Conservation (phyloP, 768 basidiomycete genomes). For the Suillus plorans region DNA sequence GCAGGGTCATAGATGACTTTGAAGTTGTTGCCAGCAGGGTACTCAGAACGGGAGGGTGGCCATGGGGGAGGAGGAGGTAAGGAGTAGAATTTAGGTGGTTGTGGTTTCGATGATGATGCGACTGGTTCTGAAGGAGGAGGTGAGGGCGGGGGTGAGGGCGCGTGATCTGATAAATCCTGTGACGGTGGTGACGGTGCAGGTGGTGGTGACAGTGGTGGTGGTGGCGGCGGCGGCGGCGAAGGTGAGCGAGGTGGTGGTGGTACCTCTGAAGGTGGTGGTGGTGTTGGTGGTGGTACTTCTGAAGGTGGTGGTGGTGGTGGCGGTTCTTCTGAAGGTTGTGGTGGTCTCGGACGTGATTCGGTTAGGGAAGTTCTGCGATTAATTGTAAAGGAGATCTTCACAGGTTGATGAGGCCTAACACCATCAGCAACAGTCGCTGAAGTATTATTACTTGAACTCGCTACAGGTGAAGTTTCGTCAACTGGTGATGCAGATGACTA, state of each 20-base stretch:
- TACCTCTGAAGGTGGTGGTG: conserved; percentile 19
- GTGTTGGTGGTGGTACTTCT: conserved; percentile 25
- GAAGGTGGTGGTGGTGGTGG: conserved; percentile 35
- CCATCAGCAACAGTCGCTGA: conserved; percentile 28
- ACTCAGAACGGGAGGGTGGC: conserved; percentile 53
- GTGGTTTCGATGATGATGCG: conserved; percentile 28
- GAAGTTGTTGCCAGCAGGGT: conserved; percentile 48
- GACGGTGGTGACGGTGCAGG: conserved; percentile 22
- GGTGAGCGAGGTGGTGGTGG: conserved; percentile 34
- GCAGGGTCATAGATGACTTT: conserved; percentile 65
- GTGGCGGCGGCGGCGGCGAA: conserved; percentile 26
- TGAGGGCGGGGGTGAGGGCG: conserved; percentile 15
- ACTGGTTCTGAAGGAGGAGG: conserved; percentile 25
- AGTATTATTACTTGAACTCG: conserved; percentile 15
- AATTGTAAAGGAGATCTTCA: conserved; percentile 31
- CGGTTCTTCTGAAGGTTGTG: conserved; percentile 38
- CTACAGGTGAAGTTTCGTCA: conserved; percentile 12
- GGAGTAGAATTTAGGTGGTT: conserved; percentile 36
- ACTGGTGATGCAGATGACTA: conserved; percentile 18
- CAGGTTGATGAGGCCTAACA: conserved; percentile 30
- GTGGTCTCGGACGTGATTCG: conserved; percentile 31
- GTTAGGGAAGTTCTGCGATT: conserved; percentile 27
- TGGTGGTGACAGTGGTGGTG: conserved; percentile 28
- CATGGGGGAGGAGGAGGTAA: conserved; percentile 49
- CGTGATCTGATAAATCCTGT: conserved; percentile 24